Base-by-base conservation (phyloP, 176 grass and related monocot species). In the Cocos nucifera region DNA sequence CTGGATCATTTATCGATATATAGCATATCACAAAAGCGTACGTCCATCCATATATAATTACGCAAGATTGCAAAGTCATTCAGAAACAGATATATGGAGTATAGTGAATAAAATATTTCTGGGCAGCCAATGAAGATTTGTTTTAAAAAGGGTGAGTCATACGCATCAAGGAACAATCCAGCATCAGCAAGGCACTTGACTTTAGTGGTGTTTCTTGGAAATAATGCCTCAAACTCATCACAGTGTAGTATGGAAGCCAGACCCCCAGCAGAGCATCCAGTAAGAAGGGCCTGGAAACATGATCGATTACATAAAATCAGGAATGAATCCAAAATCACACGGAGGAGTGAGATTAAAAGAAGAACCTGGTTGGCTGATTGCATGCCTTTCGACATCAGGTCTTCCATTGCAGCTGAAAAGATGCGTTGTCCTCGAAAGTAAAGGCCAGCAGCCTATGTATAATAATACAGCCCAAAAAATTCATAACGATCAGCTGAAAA, bases 111-210 rank as follows among this genome's bases (percentile, higher is more conserved):
- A 10, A 39, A 10, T 39, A 8, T 39, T 2, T 39, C 2, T 2
- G 9, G 35, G 35, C 1, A 10, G 12, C 1, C 35, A 12, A 39
- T 39, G 8, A 12, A 39, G 8, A 39, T 39, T 12, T 39, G 35
- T 12, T 30, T 39, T 39, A 39, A 39, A 39, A 39, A 12, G 12
- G 32, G 1, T 39, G 28, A 17, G 56, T 9, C 83, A 30, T 80
- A 97, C 92, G 69, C 80, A 64, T 97, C 83, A 27, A 97, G 78
- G 71, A 97, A 97, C n/a, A 97, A 69, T 12, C 87, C 92, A 0
- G 73, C 92, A 63, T 97, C 92, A 30, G 87, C 64, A 22, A 97
- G 63, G 78, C 92, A 97, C 51, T 97, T 97, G 29, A 97, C 83
- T 57, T 28, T 65, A 15, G 79, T 71, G 51, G 79, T 71, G 51